These are phyloP conservation scores for Craterostigma plantagineum DNA, from an alignment of 257 asterid genomes.

Conservation along the genomic window DNA sequence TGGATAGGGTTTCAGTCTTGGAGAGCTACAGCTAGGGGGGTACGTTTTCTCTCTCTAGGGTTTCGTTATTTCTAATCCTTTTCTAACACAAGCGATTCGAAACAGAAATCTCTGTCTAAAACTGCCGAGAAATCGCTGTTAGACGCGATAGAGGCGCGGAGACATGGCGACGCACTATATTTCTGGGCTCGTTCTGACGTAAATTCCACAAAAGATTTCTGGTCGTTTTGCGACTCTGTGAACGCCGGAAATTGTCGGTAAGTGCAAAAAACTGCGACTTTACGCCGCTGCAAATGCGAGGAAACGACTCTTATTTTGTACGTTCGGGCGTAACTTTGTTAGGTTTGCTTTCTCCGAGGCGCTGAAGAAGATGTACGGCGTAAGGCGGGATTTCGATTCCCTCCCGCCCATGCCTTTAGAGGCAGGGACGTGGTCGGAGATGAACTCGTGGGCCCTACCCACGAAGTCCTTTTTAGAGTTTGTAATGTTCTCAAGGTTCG, in stretches of 20 bases:
- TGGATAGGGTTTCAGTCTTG: conserved; percentile 99
- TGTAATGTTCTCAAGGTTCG: conserved; percentile 90
- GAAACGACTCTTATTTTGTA: too few species aligned
- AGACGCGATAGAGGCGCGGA: conserved; percentile 46
- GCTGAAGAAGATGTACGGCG: conserved; percentile 65
- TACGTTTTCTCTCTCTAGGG: conserved; percentile 2
- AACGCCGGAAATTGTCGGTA: conserved; percentile 95
- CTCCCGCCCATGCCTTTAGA: conserved; percentile 66
- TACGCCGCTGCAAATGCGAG: background rate
- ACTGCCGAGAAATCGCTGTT: conserved; percentile 59
- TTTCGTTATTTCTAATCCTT: too few species aligned
- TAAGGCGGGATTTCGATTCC: conserved; percentile 44
- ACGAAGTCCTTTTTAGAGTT: conserved; percentile 83
- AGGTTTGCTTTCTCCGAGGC: conserved; percentile 78
- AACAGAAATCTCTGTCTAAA: conserved; percentile 62
- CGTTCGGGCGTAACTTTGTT: background rate
- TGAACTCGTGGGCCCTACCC: conserved; percentile 89
- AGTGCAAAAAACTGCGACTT: conserved; percentile 12
- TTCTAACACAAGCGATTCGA: background rate
- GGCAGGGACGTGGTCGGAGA: conserved; percentile 80
- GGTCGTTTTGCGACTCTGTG: conserved; percentile 90
- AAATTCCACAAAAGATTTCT: conserved; percentile 50
- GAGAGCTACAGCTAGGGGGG: conserved; percentile 85
- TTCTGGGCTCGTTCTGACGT: conserved; percentile 73
- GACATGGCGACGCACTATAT: conserved; percentile 69